A percentile compares a stretch with the other conserved stretches of the same genome.
phyloP scores from a whole-genome alignment of 179 eudicot genomes.

The Pouteria campechiana region DNA sequence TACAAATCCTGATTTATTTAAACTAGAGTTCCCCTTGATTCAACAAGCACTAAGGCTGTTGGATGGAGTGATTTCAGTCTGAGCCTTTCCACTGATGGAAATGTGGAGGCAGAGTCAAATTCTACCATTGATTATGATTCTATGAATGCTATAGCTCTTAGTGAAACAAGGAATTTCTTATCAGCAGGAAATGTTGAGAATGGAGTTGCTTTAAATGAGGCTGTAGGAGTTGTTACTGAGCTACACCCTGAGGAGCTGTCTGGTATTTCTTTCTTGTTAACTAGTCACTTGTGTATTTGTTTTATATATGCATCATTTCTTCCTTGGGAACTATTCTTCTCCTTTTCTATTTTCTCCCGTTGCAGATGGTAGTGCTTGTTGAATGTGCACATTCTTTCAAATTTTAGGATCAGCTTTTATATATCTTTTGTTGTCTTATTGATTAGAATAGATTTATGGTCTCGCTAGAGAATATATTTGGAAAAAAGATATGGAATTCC shows the following conservation, averaged over 20 bases:
- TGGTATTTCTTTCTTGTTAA: slow-evolving; percentile 28
- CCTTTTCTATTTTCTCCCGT: neutral
- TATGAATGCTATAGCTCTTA: slow-evolving; percentile 27
- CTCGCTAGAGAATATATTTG: no score
- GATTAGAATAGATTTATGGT: no score
- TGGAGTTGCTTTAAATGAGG: slow-evolving; percentile 32
- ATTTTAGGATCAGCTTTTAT: neutral
- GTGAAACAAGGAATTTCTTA: slow-evolving; percentile 8
- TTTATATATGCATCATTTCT: neutral
- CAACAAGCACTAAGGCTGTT: slow-evolving; percentile 17
- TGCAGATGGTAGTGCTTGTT: neutral
- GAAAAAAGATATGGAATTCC: no score
- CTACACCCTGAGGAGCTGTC: slow-evolving; percentile 41
- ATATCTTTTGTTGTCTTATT: neutral
- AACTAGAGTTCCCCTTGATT: slow-evolving; percentile 23
- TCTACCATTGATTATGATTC: slow-evolving; percentile 31
- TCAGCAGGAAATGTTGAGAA: slow-evolving; percentile 27
- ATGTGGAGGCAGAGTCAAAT: slow-evolving; percentile 25
- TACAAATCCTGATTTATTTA: slow-evolving; percentile 12
- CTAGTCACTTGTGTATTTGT: neutral
- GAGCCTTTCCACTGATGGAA: slow-evolving; percentile 20
- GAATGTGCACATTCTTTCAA: neutral
- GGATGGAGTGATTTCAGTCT: slow-evolving; percentile 22
- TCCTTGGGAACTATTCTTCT: slow-evolving; percentile 2
- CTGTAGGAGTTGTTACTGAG: slow-evolving; percentile 22